Evolutionary conservation across 2,329 filamentous ascomycete species (phyloP).

Genomic region (Pestalotiopsis fici): DNA sequence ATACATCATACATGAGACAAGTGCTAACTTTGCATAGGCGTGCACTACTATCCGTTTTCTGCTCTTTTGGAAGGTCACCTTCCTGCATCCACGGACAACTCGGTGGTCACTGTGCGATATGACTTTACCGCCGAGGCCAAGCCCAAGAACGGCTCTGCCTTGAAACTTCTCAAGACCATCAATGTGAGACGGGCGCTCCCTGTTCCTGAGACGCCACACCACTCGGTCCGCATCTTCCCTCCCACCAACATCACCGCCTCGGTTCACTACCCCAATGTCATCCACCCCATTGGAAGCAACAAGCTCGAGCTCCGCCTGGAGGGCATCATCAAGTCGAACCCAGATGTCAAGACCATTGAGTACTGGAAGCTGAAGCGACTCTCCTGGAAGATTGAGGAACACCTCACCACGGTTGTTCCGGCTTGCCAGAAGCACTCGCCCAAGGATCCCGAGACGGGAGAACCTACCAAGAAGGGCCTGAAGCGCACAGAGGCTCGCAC

Average conservation of each 20-base stretch:
- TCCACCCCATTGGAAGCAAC: conserved; percentile 85
- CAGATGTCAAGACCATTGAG: conserved; percentile 70
- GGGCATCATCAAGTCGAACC: conserved; percentile 75
- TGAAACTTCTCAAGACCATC: conserved; percentile 68
- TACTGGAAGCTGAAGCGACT: conserved; percentile 89
- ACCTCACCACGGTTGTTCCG: conserved; percentile 74
- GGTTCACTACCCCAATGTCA: conserved; percentile 78
- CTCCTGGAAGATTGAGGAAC: conserved; percentile 92
- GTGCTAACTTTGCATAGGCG: conserved; percentile 44
- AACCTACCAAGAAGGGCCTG: conserved; percentile 61
- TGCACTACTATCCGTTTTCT: conserved; percentile 86
- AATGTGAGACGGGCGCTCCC: conserved; percentile 77
- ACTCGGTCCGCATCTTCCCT: conserved; percentile 91
- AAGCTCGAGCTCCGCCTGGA: conserved; percentile 79
- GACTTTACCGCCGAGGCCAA: conserved; percentile 70
- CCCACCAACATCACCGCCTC: conserved; percentile 91
- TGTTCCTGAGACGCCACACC: conserved; percentile 76
- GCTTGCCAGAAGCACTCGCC: conserved; percentile 77
- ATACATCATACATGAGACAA: background rate
- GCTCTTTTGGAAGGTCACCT: conserved; percentile 82
- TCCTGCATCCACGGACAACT: conserved; percentile 79
- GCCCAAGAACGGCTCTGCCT: conserved; percentile 55
- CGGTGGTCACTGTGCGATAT: conserved; percentile 75
- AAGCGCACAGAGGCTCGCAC: conserved; percentile 74
- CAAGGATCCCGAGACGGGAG: conserved; percentile 45